Evolutionary conservation across 176 grass and related monocot genomes (phyloP).

Genomic region (Phoenix dactylifera): DNA sequence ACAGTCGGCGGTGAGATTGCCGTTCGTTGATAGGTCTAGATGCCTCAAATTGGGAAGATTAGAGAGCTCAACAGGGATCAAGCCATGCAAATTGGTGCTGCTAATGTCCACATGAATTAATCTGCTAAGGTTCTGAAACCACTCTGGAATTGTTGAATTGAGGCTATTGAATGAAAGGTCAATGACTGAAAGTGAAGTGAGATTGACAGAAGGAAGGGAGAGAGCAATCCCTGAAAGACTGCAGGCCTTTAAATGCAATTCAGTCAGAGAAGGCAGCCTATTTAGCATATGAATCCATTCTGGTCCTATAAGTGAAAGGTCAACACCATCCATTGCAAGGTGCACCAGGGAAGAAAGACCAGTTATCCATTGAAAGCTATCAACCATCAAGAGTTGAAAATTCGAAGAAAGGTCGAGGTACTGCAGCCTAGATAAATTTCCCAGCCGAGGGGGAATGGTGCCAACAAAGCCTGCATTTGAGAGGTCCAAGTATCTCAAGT

Average conservation of each 20-base stretch:
- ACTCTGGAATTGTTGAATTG: conserved; percentile 1
- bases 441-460: conserved; percentile 1
- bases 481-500: conserved; percentile 29
- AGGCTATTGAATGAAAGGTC: conserved; percentile 1
- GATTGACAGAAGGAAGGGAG: conserved; percentile 18
- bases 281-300: conserved; percentile 31
- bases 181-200: not conserved
- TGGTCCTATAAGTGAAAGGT: not conserved
- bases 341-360: conserved; percentile 21
- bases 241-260: conserved; percentile 20
- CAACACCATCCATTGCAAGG: conserved; percentile 19
- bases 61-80: conserved; percentile 1
- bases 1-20: conserved; percentile 1
- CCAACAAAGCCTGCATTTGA: conserved; percentile 6
- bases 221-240: conserved; percentile 8
- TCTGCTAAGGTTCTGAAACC: conserved; percentile 5
- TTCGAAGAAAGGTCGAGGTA: conserved; percentile 8
- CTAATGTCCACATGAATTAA: not conserved
- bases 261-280: conserved; percentile 20
- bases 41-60: conserved; percentile 1
- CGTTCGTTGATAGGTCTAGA: conserved; percentile 2
- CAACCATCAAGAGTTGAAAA: not conserved
- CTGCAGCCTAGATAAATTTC: conserved; percentile 25
- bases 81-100: not conserved
- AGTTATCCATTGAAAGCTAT: conserved; percentile 13